A percentile compares a stretch with the other conserved stretches of the same genome.
These are phyloP conservation scores for Hamigera avellanea DNA, from an alignment of 495 filamentous ascomycete species.

Conservation along the genomic window DNA sequence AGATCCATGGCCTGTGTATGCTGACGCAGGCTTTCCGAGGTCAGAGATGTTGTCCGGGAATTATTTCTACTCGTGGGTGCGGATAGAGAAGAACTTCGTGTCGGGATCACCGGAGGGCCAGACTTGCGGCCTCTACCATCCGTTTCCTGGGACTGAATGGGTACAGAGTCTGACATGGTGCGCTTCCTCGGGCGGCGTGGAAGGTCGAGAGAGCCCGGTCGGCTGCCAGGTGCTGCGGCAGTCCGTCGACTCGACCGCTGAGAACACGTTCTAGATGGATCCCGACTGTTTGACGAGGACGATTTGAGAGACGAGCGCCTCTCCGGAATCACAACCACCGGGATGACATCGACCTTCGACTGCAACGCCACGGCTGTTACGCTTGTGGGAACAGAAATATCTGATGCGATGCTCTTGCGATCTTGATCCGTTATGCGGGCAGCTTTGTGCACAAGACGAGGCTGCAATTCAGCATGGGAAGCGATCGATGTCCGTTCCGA, in stretches of 20 bases:
- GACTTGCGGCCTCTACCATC: slow-evolving; percentile 16
- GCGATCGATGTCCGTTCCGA: slow-evolving; percentile 32
- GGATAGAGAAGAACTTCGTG: slow-evolving; percentile 54
- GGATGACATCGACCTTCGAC: slow-evolving; percentile 45
- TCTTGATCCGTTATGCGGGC: slow-evolving; percentile 36
- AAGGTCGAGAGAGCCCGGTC: slow-evolving; percentile 10
- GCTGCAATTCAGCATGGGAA: slow-evolving; percentile 30
- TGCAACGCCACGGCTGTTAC: slow-evolving; percentile 34
- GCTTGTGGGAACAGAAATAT: slow-evolving; percentile 41
- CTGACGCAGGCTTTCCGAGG: slow-evolving; percentile 51
- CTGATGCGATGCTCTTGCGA: slow-evolving; percentile 48
- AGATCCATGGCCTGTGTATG: slow-evolving; percentile 38
- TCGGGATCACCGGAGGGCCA: slow-evolving; percentile 45
- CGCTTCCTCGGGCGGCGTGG: slow-evolving; percentile 17
- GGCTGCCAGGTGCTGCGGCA: slow-evolving; percentile 19
- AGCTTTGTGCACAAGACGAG: slow-evolving; percentile 35
- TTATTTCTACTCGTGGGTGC: slow-evolving; percentile 58
- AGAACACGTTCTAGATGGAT: slow-evolving; percentile 26
- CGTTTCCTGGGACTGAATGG: slow-evolving; percentile 11
- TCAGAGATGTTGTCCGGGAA: slow-evolving; percentile 55
- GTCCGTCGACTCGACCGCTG: slow-evolving; percentile 22
- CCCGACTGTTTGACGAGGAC: slow-evolving; percentile 23
- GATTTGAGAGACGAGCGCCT: slow-evolving; percentile 53
- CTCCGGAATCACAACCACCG: slow-evolving; percentile 62
- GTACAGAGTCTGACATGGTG: slow-evolving; percentile 28